Conservation (phyloP, 192 early-diverging fungal species). For the Dimargaris xerosporica region DNA sequence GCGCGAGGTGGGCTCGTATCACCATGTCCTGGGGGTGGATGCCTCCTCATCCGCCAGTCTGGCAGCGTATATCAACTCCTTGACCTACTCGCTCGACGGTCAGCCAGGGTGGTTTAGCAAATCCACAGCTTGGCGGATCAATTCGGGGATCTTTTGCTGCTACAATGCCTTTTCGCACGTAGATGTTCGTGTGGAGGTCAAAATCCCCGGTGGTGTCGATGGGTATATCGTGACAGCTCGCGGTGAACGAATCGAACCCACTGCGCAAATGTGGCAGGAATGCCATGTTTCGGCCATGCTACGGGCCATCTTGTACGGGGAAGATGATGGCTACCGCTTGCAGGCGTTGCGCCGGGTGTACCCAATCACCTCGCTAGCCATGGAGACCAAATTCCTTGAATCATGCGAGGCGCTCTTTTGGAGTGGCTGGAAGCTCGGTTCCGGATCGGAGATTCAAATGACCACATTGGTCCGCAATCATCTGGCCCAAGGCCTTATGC, state of each 20-base stretch:
- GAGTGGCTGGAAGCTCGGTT: constrained; percentile 85
- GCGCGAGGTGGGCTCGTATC: constrained; percentile 41
- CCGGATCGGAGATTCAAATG: constrained; percentile 86
- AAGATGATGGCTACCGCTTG: constrained; percentile 70
- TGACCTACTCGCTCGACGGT: constrained; percentile 74
- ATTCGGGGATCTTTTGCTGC: constrained; percentile 57
- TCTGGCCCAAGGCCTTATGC: constrained; percentile 71
- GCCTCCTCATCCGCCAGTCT: constrained; percentile 88
- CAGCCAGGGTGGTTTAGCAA: constrained; percentile 50
- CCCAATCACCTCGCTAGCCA: constrained; percentile 54
- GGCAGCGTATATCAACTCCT: constrained; percentile 93
- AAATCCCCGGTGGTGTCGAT: constrained; percentile 96
- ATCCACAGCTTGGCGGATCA: constrained; percentile 39
- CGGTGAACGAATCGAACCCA: constrained; percentile 71
- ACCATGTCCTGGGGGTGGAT: constrained; percentile 65
- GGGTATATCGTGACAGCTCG: constrained; percentile 74
- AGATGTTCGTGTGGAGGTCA: constrained; percentile 95
- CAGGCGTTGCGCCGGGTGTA: constrained; percentile 83
- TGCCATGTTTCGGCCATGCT: constrained; percentile 76
- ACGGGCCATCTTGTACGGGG: constrained; percentile 79
- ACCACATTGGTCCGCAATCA: constrained; percentile 82
- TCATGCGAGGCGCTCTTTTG: constrained; percentile 69
- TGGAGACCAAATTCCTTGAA: constrained; percentile 73
- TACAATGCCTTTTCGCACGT: constrained; percentile 96
- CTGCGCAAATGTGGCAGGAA: constrained; percentile 78